Evolutionary conservation across 2,329 filamentous ascomycete genomes (phyloP).

Genomic region (Fusarium camptoceras): DNA sequence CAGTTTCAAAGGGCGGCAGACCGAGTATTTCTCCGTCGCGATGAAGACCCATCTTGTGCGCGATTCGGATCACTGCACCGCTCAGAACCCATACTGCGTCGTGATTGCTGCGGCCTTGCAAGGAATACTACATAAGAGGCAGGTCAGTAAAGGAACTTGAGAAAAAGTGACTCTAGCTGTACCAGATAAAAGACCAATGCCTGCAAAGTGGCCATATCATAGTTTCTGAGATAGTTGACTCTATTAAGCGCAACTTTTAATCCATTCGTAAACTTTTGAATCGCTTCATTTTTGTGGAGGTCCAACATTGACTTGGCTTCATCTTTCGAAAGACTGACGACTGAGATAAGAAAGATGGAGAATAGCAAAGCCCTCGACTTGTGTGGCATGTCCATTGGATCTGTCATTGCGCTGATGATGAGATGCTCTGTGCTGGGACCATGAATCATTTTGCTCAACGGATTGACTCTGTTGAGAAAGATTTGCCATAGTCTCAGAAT

Average conservation of each 20-base stretch:
- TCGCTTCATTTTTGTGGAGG: background rate
- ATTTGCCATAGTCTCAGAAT: conserved; percentile 11
- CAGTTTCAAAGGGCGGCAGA: background rate
- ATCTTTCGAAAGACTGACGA: background rate
- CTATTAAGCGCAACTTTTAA: conserved; percentile 7
- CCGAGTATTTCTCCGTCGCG: conserved; percentile 10
- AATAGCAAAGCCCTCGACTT: conserved; percentile 1
- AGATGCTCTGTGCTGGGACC: conserved; percentile 13
- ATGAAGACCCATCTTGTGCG: conserved; percentile 15
- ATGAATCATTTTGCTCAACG: conserved; percentile 5
- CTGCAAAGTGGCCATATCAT: conserved; percentile 5
- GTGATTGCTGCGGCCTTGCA: conserved; percentile 9
- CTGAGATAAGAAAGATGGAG: conserved; percentile 3
- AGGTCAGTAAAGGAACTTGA: rapidly evolving
- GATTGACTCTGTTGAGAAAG: conserved; percentile 20
- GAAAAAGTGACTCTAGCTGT: rapidly evolving
- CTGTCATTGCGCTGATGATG: conserved; percentile 5
- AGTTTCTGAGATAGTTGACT: conserved; percentile 9
- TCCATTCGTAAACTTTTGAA: conserved; percentile 12
- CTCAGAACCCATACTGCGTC: conserved; percentile 15
- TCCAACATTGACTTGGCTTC: background rate
- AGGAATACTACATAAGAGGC: background rate
- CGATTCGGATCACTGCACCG: conserved; percentile 11
- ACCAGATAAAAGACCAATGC: conserved; percentile 8
- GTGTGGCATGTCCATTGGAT: background rate